Conservation (phyloP, 805 yeast genomes). For the Schwanniomyces sp. region DNA sequence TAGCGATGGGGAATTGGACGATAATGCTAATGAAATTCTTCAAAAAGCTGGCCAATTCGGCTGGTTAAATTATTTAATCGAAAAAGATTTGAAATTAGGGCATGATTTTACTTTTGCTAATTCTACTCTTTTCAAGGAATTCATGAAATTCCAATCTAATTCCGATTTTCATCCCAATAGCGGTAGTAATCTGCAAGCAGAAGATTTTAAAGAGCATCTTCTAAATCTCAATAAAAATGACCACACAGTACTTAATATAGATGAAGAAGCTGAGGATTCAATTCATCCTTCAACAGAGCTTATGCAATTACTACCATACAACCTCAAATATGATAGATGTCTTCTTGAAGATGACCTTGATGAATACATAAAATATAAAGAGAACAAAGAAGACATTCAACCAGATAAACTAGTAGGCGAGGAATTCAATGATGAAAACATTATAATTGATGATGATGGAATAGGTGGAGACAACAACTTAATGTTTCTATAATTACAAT, state of each 20-base stretch:
- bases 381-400: conserved; percentile 22
- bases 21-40: conserved; percentile 16
- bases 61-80: conserved; percentile 41
- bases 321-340: conserved; percentile 24
- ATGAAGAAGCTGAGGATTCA: conserved; percentile 14
- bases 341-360: conserved; percentile 26
- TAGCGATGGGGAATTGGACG: conserved; percentile 18
- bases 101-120: conserved; percentile 35
- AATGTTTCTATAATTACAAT: conserved; percentile 12
- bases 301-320: conserved; percentile 29
- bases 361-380: conserved; percentile 21
- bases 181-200: conserved; percentile 14
- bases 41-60: conserved; percentile 22
- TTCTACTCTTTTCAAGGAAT: conserved; percentile 26
- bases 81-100: conserved; percentile 32
- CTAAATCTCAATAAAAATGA: conserved; percentile 28
- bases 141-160: conserved; percentile 26
- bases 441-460: conserved; percentile 17
- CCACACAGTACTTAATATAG: conserved; percentile 24
- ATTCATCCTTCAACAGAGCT: conserved; percentile 22
- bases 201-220: conserved; percentile 15
- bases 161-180: conserved; percentile 27
- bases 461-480: conserved; percentile 24
- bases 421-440: conserved; percentile 7
- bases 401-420: conserved; percentile 24